Percentiles rank a stretch among this genome's conserved stretches.
These are phyloP conservation scores for Myrmaecium sp. DNA, from an alignment of 2,329 filamentous ascomycete species.

Conservation along the genomic window DNA sequence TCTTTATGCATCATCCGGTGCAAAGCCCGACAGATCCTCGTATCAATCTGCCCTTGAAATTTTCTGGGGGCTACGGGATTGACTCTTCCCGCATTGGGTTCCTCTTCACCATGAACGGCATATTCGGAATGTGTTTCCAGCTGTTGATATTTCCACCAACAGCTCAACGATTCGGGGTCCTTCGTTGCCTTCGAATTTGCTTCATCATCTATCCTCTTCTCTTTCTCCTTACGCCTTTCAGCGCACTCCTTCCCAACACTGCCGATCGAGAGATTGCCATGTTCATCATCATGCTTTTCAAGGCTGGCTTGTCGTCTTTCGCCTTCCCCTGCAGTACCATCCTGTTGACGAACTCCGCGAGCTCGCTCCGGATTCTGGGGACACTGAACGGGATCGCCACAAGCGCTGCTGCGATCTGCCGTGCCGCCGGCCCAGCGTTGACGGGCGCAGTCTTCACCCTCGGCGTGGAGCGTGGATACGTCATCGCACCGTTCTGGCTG, in stretches of 20 bases:
- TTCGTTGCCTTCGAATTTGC: constrained; percentile 55
- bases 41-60: constrained; percentile 57
- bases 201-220: constrained; percentile 53
- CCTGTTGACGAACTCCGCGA: constrained; percentile 72
- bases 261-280: constrained; percentile 41
- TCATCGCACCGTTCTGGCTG: constrained; percentile 68
- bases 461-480: constrained; percentile 59
- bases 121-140: constrained; percentile 65
- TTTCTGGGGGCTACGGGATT: constrained; percentile 64
- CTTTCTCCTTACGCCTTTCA: constrained; percentile 72
- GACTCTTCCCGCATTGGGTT: constrained; percentile 61
- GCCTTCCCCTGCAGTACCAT: constrained; percentile 84
- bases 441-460: constrained; percentile 57
- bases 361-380: constrained; percentile 58
- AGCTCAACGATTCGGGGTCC: constrained; percentile 54
- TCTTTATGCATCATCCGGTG: constrained; percentile 66
- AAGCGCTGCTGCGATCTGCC: constrained; percentile 60
- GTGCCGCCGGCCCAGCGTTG: constrained; percentile 61
- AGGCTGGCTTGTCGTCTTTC: constrained; percentile 62
- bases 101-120: constrained; percentile 69
- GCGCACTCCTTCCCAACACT: constrained; percentile 40
- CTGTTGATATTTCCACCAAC: constrained; percentile 71
- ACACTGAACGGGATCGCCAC: constrained; percentile 87
- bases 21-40: constrained; percentile 36
- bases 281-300: constrained; percentile 51